phyloP scores from a whole-genome alignment of 148 eudicot genomes.

The Amaranthus hypochondriacus region DNA sequence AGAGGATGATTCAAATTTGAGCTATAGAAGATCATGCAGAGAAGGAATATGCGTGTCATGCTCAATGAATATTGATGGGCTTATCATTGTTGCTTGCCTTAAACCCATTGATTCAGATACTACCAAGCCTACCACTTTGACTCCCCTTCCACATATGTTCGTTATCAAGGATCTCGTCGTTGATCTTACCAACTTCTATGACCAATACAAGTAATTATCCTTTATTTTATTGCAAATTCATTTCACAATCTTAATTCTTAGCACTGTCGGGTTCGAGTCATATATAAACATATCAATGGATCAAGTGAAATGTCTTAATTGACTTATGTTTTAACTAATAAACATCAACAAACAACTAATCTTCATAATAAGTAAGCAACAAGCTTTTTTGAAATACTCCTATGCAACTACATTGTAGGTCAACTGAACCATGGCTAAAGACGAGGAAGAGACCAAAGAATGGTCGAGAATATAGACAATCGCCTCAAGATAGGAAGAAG shows the following conservation, averaged over 20 bases:
- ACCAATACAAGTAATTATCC: conserved; percentile 64
- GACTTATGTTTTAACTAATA: no score
- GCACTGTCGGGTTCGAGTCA: no score
- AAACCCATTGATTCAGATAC: conserved; percentile 67
- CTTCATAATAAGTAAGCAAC: no score
- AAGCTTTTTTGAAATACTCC: no score
- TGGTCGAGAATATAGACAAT: conserved; percentile 62
- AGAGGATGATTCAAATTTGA: conserved; percentile 65
- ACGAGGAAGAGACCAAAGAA: conserved; percentile 45
- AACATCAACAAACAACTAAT: no score
- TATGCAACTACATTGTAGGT: conserved; percentile 24
- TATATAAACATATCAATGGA: no score
- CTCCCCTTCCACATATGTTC: conserved; percentile 82
- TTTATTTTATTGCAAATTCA: no score
- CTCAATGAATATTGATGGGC: conserved; percentile 79
- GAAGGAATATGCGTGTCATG: conserved; percentile 94
- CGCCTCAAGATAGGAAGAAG: conserved; percentile 48
- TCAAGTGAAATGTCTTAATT: no score
- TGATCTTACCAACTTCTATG: conserved; percentile 75
- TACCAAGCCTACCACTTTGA: conserved; percentile 46
- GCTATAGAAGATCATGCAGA: conserved; percentile 71
- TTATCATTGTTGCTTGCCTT: conserved; percentile 75
- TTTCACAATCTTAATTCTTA: no score
- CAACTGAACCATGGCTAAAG: conserved; percentile 83
- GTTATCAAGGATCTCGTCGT: conserved; percentile 84